Conservation (phyloP, 495 filamentous ascomycete species). For the Neurospora sp. region DNA sequence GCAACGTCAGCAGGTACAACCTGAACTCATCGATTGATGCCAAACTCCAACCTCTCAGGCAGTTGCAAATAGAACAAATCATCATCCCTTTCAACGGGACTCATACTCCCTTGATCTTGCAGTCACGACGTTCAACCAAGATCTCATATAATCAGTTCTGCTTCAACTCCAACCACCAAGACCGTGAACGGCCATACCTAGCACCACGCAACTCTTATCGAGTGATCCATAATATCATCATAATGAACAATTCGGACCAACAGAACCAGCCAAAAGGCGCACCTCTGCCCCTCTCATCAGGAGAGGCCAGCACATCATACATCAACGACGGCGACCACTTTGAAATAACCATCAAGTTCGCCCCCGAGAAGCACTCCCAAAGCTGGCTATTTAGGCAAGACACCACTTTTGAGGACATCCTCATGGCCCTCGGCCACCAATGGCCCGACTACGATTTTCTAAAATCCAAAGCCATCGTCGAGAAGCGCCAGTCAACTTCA, state of each 20-base stretch:
- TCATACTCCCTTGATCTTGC: neutral
- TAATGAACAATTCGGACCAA: neutral
- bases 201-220: neutral
- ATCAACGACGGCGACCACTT: constrained; percentile 3
- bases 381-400: constrained; percentile 8
- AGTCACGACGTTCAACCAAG: neutral
- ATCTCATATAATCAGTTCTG: neutral
- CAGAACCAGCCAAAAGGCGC: neutral
- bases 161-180: neutral
- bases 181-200: neutral
- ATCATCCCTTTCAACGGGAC: neutral
- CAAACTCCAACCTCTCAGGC: neutral
- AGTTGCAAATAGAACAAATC: neutral
- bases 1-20: neutral
- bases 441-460: constrained; percentile 24
- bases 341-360: constrained; percentile 20
- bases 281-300: neutral
- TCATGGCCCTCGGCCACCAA: constrained; percentile 3
- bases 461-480: constrained; percentile 20
- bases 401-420: constrained; percentile 11
- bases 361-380: constrained; percentile 14
- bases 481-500: constrained; percentile 7
- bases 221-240: neutral
- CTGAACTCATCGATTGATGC: neutral
- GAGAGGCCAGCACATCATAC: neutral